Evolutionary conservation across 1,139 yeast genomes (phyloP), one percentile per base, ranked within the genome.

Genomic region (Petasospora fabianii): DNA sequence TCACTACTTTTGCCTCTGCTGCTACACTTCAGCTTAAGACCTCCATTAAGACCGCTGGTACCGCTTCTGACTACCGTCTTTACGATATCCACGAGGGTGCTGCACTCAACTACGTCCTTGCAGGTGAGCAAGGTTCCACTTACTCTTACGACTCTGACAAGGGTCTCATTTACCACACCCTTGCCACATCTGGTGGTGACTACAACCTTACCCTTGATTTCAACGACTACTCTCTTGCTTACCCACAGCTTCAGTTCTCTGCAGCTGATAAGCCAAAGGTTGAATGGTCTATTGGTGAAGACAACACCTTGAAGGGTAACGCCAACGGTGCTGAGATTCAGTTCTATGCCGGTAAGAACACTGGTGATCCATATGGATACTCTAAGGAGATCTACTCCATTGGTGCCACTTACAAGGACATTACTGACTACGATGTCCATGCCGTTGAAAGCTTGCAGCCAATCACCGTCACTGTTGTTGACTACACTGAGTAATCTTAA

Each of bases 311-410:
- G 26, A 15, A 16, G 17, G 39, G 43, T 20, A 9, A 6, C 10
- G 13, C 21, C 18, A 15, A 21, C 18, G 35, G 35, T 13, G 15
- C 14, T 7, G 19, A 11, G 10, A 24, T 35, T 14, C 32, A 18
- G 6, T 42, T 42, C 35, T 42, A 36, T 31, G 46, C 46, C 24
- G 46, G 32, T 7, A 34, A 32, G 34, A 30, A 36, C 28, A 29
- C 33, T 17, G 12, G 16, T 10, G 46, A 42, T 19, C 44, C 43
- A 18, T 42, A 39, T 32, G 26, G 32, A 20, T 43, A 35, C 38
- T 66, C 75, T 24, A 35, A 54, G 29, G 19, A 24, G 24, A 6
- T 15, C 17, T 43, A 26, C 30, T 26, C 38, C 14, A 30, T 43
- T 35, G 46, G 44, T 37, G 39, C 37, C 17, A 27, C 35, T 12